Base-by-base conservation (phyloP, 2,329 filamentous ascomycete genomes). In the Fusarium luffae region DNA sequence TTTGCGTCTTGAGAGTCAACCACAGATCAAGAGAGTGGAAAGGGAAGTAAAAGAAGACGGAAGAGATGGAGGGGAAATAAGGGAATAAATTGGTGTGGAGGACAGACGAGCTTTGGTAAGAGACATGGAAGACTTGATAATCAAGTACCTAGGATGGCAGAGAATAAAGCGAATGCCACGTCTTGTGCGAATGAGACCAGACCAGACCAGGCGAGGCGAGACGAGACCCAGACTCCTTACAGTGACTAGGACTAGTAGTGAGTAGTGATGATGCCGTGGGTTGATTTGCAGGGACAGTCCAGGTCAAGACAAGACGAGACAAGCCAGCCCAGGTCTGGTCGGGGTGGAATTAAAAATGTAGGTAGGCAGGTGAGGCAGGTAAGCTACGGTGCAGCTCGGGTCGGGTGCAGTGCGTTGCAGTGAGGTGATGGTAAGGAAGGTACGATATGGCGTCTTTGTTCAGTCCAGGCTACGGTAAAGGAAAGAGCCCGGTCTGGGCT, bases 91-190 rank as follows among this genome's bases (percentile, higher is more conserved):
- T 56, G 23, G 42, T 66, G 68, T 60, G 65, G 57, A 58, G 62
- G 70, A 61, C 66, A 66, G 51, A 59, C 57, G 44, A 68, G 34
- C 54, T 21, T 21, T n/a, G 37, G 34, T 51, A 62, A 70, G 59
- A 44, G 56, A 66, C 54, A 66, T 44, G 55, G 66, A 57, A 66
- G 59, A 57, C 51, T 60, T 48, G 60, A 56, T 41, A 52, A 62
- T 42, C 34, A 65, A 63, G 62, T 60, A 37, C 34, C 18, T 37
- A 37, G 34, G 34, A 37, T 37, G 34, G 52, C 46, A 66, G 60
- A 67, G 67, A 63, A 69, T 63, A 73, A 68, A 65, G 60, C 52
- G 62, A 72, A 74, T 73, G 72, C 72, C 70, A 75, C 69, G 72
- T 68, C 72, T 74, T 64, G 70, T 72, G 70, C 59, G 68, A 71